Percentiles rank a stretch among this genome's conserved stretches.
These are phyloP conservation scores for Coniochaeta sp. DNA, from an alignment of 2,329 filamentous ascomycete genomes.

Conservation along the genomic window DNA sequence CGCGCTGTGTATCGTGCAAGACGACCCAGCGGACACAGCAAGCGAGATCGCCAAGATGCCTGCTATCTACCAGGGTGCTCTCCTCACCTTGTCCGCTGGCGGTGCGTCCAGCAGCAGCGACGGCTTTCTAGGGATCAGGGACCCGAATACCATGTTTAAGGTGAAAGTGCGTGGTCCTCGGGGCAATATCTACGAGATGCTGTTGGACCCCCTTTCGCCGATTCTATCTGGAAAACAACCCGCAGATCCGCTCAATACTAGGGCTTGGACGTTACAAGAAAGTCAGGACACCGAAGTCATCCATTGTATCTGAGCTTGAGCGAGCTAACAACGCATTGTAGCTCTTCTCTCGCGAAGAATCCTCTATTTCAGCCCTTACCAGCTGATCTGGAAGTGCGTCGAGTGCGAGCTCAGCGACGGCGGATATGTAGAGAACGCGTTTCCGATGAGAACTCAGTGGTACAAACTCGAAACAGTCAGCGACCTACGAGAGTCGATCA, in stretches of 20 bases:
- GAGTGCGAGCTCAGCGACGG: slow-evolving; percentile 4
- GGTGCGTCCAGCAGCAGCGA: not conserved
- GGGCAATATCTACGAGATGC: slow-evolving; percentile 1
- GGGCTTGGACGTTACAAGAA: slow-evolving; percentile 8
- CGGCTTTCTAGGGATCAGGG: not conserved
- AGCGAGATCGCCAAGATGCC: slow-evolving; percentile 1
- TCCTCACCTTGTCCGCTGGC: not conserved
- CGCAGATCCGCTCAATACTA: not conserved
- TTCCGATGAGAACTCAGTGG: not conserved
- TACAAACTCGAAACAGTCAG: not conserved
- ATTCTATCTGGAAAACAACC: not conserved
- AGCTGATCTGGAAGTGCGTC: slow-evolving; percentile 4
- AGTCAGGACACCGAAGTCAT: not conserved
- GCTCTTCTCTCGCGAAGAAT: slow-evolving; percentile 2
- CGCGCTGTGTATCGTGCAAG: slow-evolving; percentile 5
- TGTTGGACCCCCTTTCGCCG: not conserved
- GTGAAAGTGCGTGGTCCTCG: not conserved
- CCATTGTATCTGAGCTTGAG: not conserved
- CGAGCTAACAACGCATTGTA: not conserved
- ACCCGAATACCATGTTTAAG: not conserved
- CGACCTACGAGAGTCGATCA: not conserved
- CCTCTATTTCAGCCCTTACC: not conserved
- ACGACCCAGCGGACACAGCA: not conserved
- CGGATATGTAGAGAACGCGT: not conserved
- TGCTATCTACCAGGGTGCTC: not conserved